Base-by-base conservation (phyloP, 768 basidiomycete genomes). In the Tricholoma saponaceum region DNA sequence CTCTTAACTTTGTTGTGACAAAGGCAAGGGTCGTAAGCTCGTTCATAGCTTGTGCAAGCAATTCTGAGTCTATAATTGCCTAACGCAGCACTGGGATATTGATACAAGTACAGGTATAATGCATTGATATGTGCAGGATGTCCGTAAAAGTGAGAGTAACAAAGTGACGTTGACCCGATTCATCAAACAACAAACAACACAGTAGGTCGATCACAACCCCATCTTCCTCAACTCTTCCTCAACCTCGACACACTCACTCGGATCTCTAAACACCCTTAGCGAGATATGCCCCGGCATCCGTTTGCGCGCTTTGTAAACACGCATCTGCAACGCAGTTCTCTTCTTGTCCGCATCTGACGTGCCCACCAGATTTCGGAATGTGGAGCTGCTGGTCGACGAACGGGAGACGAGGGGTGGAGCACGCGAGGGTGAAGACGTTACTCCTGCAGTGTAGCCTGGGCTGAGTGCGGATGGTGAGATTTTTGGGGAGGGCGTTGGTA, bases 161-260 rank as follows among this genome's bases (percentile, higher is more conserved):
- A n/a, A n/a, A n/a, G n/a, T n/a, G n/a, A n/a, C n/a, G n/a, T n/a
- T n/a, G n/a, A n/a, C n/a, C n/a, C n/a, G n/a, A n/a, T n/a, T n/a
- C n/a, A n/a, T n/a, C n/a, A n/a, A n/a, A n/a, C n/a, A n/a, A n/a
- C n/a, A n/a, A n/a, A n/a, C n/a, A n/a, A n/a, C n/a, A n/a, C n/a
- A n/a, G n/a, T n/a, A n/a, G n/a, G n/a, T n/a, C n/a, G 28, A 8
- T 35, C 39, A 41, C 39, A 41, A 18, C 43, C 43, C 43, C 10
- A 23, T 10, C 18, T 12, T 22, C 43, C 22, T 44, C 43, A 83
- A 64, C 56, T 83, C 73, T 49, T 76, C 71, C 35, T 71, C 71
- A 22, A 78, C 80, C 70, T 92, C 90, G 14, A 79, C 75, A 66
- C 90, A 92, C 63, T 93, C 89, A 60, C 64, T 72, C 9, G 91